These are phyloP conservation scores for Cyberlindnera mycetangii DNA, from an alignment of 805 yeast species.

Conservation along the genomic window DNA sequence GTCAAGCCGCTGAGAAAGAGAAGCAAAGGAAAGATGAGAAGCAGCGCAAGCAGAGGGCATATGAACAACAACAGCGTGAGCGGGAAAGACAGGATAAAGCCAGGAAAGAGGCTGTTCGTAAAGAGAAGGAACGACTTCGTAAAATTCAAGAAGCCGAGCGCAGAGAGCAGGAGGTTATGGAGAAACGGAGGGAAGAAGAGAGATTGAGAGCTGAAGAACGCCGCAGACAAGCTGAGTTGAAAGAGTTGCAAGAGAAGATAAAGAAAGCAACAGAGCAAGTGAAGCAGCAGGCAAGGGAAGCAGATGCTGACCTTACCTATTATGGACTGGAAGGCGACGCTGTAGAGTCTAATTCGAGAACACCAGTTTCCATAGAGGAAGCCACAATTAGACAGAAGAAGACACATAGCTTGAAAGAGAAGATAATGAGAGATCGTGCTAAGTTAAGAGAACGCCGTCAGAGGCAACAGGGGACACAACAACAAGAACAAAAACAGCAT, in stretches of 20 bases:
- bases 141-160: constrained; percentile 9
- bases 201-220: constrained; percentile 10
- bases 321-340: background rate
- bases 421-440: constrained; percentile 1
- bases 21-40: background rate
- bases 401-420: background rate
- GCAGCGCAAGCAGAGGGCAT: background rate
- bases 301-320: background rate
- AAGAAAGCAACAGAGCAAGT: constrained; percentile 7
- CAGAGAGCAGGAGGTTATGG: constrained; percentile 14
- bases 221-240: constrained; percentile 1
- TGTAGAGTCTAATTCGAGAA: background rate
- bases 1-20: background rate
- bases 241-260: constrained; percentile 9
- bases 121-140: constrained; percentile 3
- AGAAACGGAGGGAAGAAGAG: constrained; percentile 16
- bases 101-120: constrained; percentile 4
- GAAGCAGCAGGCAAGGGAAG: constrained; percentile 1
- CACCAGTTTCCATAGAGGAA: background rate
- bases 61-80: constrained; percentile 2
- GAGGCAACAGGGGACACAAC: background rate
- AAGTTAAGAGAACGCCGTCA: background rate
- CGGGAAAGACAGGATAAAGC: constrained; percentile 1
- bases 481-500: background rate
- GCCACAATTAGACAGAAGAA: no score